A percentile compares a stretch with the other conserved stretches of the same genome.
These are phyloP conservation scores for Neonectria sp. DNA, from an alignment of 2,329 filamentous ascomycete genomes.

Conservation along the genomic window DNA sequence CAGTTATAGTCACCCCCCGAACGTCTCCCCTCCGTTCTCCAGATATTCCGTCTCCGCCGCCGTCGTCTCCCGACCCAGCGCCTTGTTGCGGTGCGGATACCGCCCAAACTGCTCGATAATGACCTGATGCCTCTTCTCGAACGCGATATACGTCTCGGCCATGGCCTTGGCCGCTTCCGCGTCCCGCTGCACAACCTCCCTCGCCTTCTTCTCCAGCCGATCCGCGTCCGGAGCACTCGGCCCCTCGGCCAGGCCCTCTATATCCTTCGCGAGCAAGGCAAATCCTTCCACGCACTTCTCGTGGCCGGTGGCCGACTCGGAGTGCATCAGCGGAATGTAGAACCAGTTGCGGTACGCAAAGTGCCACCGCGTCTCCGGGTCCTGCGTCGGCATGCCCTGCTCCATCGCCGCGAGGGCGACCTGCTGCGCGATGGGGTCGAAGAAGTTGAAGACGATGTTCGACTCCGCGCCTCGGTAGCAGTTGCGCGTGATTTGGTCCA, in stretches of 20 bases:
- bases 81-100: slow-evolving; percentile 71
- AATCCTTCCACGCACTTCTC: slow-evolving; percentile 53
- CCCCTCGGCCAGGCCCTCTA: slow-evolving; percentile 50
- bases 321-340: slow-evolving; percentile 73
- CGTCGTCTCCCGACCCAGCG: slow-evolving; percentile 64
- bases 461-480: slow-evolving; percentile 67
- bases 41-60: slow-evolving; percentile 66
- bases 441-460: slow-evolving; percentile 64
- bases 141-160: slow-evolving; percentile 45
- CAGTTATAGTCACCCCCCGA: slow-evolving; percentile 36
- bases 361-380: slow-evolving; percentile 51
- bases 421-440: slow-evolving; percentile 68
- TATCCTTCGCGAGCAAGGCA: slow-evolving; percentile 51
- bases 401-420: slow-evolving; percentile 57
- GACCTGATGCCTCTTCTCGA: slow-evolving; percentile 62
- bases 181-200: slow-evolving; percentile 44
- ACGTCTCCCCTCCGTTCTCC: slow-evolving; percentile 59
- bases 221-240: slow-evolving; percentile 31
- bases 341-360: slow-evolving; percentile 68
- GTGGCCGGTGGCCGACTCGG: slow-evolving; percentile 65
- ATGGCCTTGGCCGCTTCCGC: slow-evolving; percentile 46
- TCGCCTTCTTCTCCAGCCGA: slow-evolving; percentile 48
- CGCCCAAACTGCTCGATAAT: slow-evolving; percentile 69
- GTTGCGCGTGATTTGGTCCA: slow-evolving; percentile 76
- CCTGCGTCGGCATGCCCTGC: slow-evolving; percentile 47